A percentile compares a stretch with the other conserved stretches of the same genome.
These are phyloP conservation scores for Termitomyces sp. DNA, from an alignment of 768 basidiomycete species.

Conservation along the genomic window DNA sequence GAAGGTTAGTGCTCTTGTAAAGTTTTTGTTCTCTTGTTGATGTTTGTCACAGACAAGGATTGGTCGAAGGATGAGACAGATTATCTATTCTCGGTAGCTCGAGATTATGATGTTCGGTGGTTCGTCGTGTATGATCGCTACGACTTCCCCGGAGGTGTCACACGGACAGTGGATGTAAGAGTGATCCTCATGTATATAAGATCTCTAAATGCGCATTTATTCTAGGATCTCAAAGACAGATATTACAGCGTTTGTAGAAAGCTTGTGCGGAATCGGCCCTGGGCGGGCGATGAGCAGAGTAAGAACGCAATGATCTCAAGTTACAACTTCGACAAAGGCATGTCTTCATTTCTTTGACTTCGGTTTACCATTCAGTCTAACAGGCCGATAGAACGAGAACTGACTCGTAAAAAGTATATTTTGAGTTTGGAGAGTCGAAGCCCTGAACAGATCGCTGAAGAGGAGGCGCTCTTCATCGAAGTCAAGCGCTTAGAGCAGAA, in stretches of 20 bases:
- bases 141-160: slow-evolving; percentile 51
- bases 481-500: slow-evolving; percentile 93
- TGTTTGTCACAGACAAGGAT: slow-evolving; percentile 49
- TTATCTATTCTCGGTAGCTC: slow-evolving; percentile 77
- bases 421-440: slow-evolving; percentile 85
- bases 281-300: slow-evolving; percentile 72
- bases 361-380: neutral
- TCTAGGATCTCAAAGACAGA: slow-evolving; percentile 86
- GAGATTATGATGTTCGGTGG: slow-evolving; percentile 85
- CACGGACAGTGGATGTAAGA: slow-evolving; percentile 66
- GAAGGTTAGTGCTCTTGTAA: slow-evolving; percentile 45
- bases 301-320: slow-evolving; percentile 63
- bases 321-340: slow-evolving; percentile 88
- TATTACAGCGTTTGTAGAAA: slow-evolving; percentile 91
- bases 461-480: slow-evolving; percentile 91
- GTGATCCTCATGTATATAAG: neutral
- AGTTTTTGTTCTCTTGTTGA: neutral
- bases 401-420: slow-evolving; percentile 84
- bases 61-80: slow-evolving; percentile 96
- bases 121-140: slow-evolving; percentile 90
- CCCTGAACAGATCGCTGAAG: slow-evolving; percentile 85
- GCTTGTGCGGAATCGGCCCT: slow-evolving; percentile 78
- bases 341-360: slow-evolving; percentile 1
- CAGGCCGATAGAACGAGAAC: slow-evolving; percentile 63
- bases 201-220: neutral